Base-by-base conservation (phyloP, 2,329 filamentous ascomycete species). In the Ascochyta clinopodiicola region DNA sequence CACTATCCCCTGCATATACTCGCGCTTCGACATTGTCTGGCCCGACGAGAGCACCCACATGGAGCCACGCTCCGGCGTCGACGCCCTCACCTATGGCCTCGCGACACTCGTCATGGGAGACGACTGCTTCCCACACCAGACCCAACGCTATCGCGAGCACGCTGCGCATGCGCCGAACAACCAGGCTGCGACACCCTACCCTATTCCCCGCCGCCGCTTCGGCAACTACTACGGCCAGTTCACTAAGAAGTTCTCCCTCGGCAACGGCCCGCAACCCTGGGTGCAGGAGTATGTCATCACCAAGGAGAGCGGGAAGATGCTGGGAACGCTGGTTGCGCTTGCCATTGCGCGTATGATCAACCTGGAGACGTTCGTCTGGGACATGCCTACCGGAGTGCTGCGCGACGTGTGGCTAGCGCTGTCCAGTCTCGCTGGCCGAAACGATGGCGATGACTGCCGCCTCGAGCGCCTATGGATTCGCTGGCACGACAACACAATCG, bases 1-100 rank as follows among this genome's bases (percentile, higher is more conserved):
- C 50, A 86, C 89, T 0, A 87, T 91, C 22, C 90, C 91, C 17
- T 86, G 88, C 66, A 92, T 95, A 62, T 95, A 95, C 77, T 89
- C 89, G 17, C 86, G 89, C 57, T 95, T 95, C 75, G 91, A 95
- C 70, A 95, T 95, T 61, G 89, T 94, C 37, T 95, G 91, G 91
- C 91, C 91, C 0, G 90, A 94, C 68, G 85, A 85, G 29, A 83
- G 84, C 60, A 80, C 84, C 7, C 81, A 86, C 8, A 80, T 84
- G 2, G 86, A 89, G 64, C 86, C 88, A 49, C 82, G 87, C 38
- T 86, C 86, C 36, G 89, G 88, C 53, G 90, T 95, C 27, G 90
- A 95, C 77, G 90, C 91, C 35, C 84, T 95, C 40, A 93, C 90
- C 0, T 94, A 92, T 71, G 91, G 91, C 6, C 80, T 95, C 19